Conservation (phyloP, 805 yeast genomes). For the Deakozyma indianensis region DNA sequence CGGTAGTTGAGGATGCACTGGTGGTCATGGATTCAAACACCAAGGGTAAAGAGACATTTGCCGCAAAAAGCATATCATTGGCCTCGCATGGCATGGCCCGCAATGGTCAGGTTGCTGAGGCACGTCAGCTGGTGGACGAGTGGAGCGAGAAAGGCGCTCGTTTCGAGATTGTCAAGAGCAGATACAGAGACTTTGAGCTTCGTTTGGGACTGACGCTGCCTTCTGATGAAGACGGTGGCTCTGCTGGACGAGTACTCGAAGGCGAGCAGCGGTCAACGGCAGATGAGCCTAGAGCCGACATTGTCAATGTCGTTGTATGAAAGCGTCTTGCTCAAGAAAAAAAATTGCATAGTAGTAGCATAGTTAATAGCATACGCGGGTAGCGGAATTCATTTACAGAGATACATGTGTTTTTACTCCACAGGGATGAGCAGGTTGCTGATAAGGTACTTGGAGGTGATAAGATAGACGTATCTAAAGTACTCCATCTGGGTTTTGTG, state of each 20-base stretch:
- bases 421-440: conserved; percentile 38
- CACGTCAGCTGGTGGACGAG: neutral
- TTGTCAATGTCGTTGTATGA: no score
- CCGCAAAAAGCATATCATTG: neutral
- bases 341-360: no score
- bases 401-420: no score
- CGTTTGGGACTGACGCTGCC: neutral
- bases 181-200: neutral
- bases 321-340: no score
- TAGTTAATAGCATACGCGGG: no score
- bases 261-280: no score
- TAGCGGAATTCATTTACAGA: no score
- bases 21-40: neutral
- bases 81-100: neutral
- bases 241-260: neutral
- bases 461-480: conserved; percentile 85
- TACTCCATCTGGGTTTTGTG: conserved; percentile 89
- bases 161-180: neutral
- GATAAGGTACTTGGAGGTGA: conserved; percentile 61
- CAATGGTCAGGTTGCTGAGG: neutral
- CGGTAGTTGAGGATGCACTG: neutral
- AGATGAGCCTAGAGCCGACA: no score
- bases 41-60: neutral
- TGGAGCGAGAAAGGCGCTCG: neutral
- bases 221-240: neutral